Conservation (phyloP, 2,329 filamentous ascomycete genomes). For the Apiospora saccharicola region DNA sequence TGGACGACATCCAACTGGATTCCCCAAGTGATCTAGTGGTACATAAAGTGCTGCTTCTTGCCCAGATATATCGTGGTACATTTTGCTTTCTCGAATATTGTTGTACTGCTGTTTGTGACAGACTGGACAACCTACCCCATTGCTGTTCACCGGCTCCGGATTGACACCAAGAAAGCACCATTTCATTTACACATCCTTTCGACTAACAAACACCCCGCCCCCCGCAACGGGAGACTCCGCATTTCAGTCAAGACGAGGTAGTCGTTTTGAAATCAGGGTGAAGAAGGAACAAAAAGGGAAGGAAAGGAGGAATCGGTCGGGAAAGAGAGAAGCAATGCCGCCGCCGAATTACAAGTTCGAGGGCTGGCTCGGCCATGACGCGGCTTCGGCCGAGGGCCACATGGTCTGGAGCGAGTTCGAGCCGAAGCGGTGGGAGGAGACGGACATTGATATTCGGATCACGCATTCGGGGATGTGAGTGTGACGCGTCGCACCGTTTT, state of each 20-base stretch:
- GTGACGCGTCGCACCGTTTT: no score
- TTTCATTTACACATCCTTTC: no score
- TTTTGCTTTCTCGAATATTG: no score
- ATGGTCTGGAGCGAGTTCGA: conserved; percentile 43
- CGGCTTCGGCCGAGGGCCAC: conserved; percentile 27
- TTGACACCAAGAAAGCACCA: not conserved
- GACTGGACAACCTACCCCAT: not conserved
- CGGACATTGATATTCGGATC: conserved; percentile 56
- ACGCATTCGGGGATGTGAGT: conserved; percentile 54
- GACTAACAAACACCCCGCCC: no score
- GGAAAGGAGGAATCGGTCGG: not conserved
- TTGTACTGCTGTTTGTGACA: not conserved
- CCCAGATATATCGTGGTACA: not conserved
- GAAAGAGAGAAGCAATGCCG: conserved; percentile 3
- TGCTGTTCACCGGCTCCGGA: not conserved
- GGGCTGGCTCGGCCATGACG: conserved; percentile 28
- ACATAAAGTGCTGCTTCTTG: not conserved
- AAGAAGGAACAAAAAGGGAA: not conserved
- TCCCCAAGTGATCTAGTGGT: no score
- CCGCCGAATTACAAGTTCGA: conserved; percentile 28
- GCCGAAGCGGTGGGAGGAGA: conserved; percentile 55
- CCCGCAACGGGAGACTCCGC: not conserved
- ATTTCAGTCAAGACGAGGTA: no score
- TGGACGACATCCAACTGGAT: no score
- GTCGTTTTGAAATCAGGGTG: not conserved